phyloP scores from a whole-genome alignment of 2,329 filamentous ascomycete species.

The Achaetomium macrosporum region DNA sequence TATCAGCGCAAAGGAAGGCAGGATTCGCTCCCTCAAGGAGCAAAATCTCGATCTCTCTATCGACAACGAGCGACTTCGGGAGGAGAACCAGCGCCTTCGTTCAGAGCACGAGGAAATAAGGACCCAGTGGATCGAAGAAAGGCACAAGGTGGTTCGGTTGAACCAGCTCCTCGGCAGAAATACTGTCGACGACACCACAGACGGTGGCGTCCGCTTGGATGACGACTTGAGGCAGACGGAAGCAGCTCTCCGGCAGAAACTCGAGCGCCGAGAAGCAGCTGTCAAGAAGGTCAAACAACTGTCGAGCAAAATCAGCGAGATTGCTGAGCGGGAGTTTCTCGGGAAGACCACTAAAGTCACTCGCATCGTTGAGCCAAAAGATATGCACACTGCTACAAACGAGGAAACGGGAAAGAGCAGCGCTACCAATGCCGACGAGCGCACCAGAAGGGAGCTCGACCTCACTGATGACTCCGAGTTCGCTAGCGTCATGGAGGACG shows the following conservation, averaged over 20 bases:
- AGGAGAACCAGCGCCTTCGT: slow-evolving; percentile 45
- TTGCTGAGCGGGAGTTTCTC: slow-evolving; percentile 25
- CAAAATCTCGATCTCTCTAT: slow-evolving; percentile 24
- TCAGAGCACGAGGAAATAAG: slow-evolving; percentile 42
- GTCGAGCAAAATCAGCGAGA: slow-evolving; percentile 24
- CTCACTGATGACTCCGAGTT: slow-evolving; percentile 32
- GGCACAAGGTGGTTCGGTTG: slow-evolving; percentile 21
- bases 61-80: slow-evolving; percentile 27
- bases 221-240: slow-evolving; percentile 24
- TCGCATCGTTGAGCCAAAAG: slow-evolving; percentile 30
- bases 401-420: slow-evolving; percentile 33
- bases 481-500: slow-evolving; percentile 28
- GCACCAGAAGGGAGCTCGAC: slow-evolving; percentile 34
- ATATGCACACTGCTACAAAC: slow-evolving; percentile 20
- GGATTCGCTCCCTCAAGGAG: slow-evolving; percentile 23
- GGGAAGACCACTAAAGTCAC: slow-evolving; percentile 30
- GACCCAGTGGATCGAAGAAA: slow-evolving; percentile 36
- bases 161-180: slow-evolving; percentile 23
- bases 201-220: slow-evolving; percentile 23
- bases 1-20: slow-evolving; percentile 20
- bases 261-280: slow-evolving; percentile 27
- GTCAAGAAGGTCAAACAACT: slow-evolving; percentile 27
- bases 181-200: slow-evolving; percentile 19
- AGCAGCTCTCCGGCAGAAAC: slow-evolving; percentile 25
- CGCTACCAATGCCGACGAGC: slow-evolving; percentile 32